Evolutionary conservation across 345 rosid genomes (phyloP), one percentile per base, ranked within the genome.

Genomic region (Conringia planisiliqua): DNA sequence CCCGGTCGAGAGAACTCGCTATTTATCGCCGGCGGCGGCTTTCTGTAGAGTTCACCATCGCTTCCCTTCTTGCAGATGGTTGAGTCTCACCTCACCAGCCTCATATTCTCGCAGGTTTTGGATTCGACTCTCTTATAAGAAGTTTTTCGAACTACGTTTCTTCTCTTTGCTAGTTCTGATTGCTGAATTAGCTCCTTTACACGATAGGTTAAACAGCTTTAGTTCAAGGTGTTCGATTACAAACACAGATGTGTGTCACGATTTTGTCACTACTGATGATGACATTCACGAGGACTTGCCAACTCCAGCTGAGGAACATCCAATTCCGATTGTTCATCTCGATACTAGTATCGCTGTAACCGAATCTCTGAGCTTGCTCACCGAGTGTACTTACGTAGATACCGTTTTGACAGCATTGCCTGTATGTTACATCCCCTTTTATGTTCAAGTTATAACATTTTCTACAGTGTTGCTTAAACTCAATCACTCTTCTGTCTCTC

Each of bases 361-460:
- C 6, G 92, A 90, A 68, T 78, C 97, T 72, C 57, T 88, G 29
- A 81, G 86, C 75, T 83, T 90, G 55, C 85, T 94, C n/a, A 77
- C 85, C 0, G 88, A 83, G 70, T 78, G 82, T 50, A 79, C 90
- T 66, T 90, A 70, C 66, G 85, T 85, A 4, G 97, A 88, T 76
- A 85, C 87, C 46, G 84, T 94, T 56, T 79, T 94, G 84, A 85
- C 91, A 18, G 77, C 84, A 50, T 79, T 94, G 79, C 96, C 95
- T 1, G 98, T 91, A 84, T 12, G 90, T 73, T 4, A 48, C 70
- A 43, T 55, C 35, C 50, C 55, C 7, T 54, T 52, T 52, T 43
- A 64, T 35, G 59, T 44, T 52, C 17, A 63, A 47, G 22, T 14
- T 38, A 42, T 24, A 27, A 33, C 20, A 29, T 14, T 30, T 16